These are phyloP conservation scores for Cucurbita moschata DNA, from an alignment of 306 rosid species.

Conservation along the genomic window DNA sequence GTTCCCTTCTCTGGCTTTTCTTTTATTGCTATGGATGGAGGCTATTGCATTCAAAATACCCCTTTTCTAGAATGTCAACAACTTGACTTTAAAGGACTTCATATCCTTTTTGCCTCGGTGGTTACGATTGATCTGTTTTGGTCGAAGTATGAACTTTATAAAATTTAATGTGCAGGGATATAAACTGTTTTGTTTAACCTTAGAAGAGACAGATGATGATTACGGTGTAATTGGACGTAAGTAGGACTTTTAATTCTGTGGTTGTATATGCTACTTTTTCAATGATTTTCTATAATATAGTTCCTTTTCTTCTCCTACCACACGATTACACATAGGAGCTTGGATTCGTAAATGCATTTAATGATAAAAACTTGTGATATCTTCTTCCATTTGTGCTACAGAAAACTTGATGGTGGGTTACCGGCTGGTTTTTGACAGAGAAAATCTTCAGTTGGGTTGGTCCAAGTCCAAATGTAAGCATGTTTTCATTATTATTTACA, in stretches of 20 bases:
- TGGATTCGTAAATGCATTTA: not conserved
- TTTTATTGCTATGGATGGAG: not conserved
- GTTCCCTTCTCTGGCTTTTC: not conserved
- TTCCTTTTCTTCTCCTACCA: not conserved
- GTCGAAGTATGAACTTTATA: slow-evolving; percentile 10
- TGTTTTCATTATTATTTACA: not conserved
- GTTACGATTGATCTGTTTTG: not conserved
- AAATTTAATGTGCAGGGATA: slow-evolving; percentile 28
- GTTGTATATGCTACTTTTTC: not conserved
- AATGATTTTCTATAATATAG: not conserved
- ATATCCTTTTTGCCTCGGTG: not conserved
- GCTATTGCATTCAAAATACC: not conserved
- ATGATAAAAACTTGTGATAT: not conserved
- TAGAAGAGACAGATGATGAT: slow-evolving; percentile 7
- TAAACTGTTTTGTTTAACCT: slow-evolving; percentile 26
- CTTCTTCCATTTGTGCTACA: slow-evolving; percentile 9
- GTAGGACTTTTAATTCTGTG: slow-evolving; percentile 7
- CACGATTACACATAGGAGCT: not conserved
- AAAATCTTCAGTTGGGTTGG: slow-evolving; percentile 46
- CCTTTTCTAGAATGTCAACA: not conserved
- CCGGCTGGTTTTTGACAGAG: slow-evolving; percentile 44
- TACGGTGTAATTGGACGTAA: slow-evolving; percentile 51
- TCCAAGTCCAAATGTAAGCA: slow-evolving; percentile 49
- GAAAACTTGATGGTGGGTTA: slow-evolving; percentile 48
- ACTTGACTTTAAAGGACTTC: not conserved